A percentile compares a stretch with the other conserved stretches of the same genome.
These are phyloP conservation scores for Entophlyctis luteolus DNA, from an alignment of 192 early-diverging fungal genomes.

Conservation along the genomic window DNA sequence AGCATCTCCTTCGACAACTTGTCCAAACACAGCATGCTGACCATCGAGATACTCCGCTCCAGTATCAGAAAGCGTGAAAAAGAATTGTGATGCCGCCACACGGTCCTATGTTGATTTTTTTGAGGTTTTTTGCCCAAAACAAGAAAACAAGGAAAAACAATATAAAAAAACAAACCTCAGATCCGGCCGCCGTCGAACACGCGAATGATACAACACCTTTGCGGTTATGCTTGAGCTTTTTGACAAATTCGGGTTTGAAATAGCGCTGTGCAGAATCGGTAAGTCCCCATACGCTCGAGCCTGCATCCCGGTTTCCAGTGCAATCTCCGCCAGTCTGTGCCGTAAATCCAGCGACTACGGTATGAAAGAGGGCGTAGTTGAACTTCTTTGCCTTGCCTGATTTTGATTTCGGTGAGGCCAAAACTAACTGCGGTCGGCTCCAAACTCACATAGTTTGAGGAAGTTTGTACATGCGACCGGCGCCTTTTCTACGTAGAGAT, in stretches of 20 bases:
- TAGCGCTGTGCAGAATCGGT: slow-evolving; percentile 41
- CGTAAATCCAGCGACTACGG: slow-evolving; percentile 77
- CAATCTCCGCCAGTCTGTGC: slow-evolving; percentile 70
- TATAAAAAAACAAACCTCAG: background rate
- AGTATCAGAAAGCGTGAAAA: slow-evolving; percentile 71
- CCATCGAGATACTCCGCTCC: slow-evolving; percentile 70
- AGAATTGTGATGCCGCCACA: slow-evolving; percentile 75
- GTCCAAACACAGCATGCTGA: slow-evolving; percentile 80
- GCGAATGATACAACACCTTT: slow-evolving; percentile 79
- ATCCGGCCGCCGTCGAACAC: slow-evolving; percentile 25
- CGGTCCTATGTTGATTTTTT: background rate
- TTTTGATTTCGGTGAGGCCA: no score
- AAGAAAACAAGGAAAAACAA: background rate
- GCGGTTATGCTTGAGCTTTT: slow-evolving; percentile 71
- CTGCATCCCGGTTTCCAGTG: slow-evolving; percentile 52
- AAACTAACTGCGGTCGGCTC: background rate
- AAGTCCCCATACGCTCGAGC: slow-evolving; percentile 51
- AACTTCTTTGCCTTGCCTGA: slow-evolving; percentile 75
- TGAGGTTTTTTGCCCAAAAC: background rate
- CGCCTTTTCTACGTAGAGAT: slow-evolving; percentile 71
- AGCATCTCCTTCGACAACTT: slow-evolving; percentile 86
- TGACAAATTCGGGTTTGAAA: slow-evolving; percentile 75
- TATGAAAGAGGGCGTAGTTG: slow-evolving; percentile 78
- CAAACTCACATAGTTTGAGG: slow-evolving; percentile 68
- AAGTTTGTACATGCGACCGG: slow-evolving; percentile 73